Evolutionary conservation across 176 grass and related monocot species (phyloP).

Genomic region (Ananas comosus): DNA sequence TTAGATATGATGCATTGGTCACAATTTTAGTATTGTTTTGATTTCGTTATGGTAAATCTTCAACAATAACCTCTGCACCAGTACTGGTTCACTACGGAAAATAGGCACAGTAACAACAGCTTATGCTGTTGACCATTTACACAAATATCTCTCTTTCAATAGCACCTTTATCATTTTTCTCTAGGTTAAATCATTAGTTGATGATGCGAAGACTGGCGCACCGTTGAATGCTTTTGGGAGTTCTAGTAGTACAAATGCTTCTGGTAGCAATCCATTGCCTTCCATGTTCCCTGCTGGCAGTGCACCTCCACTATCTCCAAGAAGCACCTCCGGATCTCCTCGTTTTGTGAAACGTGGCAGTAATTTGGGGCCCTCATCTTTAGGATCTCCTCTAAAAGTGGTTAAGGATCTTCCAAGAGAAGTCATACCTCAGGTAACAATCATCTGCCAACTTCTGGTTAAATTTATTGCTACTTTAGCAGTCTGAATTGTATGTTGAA

Average conservation of each 20-base stretch:
- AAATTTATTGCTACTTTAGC: conserved; percentile 11
- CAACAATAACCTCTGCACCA: too few relatives aligned
- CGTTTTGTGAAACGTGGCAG: conserved; percentile 44
- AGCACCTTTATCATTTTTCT: background rate
- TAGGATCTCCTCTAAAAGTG: conserved; percentile 57
- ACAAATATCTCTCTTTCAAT: background rate
- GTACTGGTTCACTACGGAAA: too few relatives aligned
- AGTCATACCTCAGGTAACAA: conserved; percentile 75
- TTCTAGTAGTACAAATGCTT: conserved; percentile 16
- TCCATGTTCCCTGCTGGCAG: conserved; percentile 58
- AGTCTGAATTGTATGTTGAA: background rate
- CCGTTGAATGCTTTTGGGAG: conserved; percentile 11
- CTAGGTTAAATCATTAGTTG: conserved; percentile 39
- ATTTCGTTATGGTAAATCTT: background rate
- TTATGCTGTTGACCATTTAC: background rate
- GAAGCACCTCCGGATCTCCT: conserved; percentile 48
- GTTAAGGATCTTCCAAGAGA: conserved; percentile 44
- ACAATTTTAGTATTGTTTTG: too few relatives aligned
- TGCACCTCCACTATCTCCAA: conserved; percentile 82
- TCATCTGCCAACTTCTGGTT: conserved; percentile 1
- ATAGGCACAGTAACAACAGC: background rate
- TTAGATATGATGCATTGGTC: too few relatives aligned
- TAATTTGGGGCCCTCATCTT: conserved; percentile 21
- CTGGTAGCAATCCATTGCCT: conserved; percentile 38
- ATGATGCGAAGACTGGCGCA: conserved; percentile 44